phyloP scores from a whole-genome alignment of 371 early-diverging fungal species.

The Syncephalastrum racemosum region DNA sequence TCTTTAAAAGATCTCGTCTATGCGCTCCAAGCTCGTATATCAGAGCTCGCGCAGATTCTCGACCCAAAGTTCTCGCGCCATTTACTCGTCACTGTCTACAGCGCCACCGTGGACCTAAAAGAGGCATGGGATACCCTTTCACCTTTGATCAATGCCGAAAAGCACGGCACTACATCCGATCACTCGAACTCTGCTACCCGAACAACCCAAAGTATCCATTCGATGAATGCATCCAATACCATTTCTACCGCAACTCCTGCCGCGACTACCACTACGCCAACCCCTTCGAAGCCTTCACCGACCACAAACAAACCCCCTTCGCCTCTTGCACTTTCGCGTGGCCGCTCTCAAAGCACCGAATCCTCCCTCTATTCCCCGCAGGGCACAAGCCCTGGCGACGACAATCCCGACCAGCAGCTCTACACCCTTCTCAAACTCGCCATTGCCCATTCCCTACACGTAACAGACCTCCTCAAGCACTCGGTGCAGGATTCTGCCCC shows the following conservation, averaged over 20 bases:
- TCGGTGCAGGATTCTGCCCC: slow-evolving; percentile 29
- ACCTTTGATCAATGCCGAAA: slow-evolving; percentile 5
- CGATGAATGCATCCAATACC: neutral
- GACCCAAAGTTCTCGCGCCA: slow-evolving; percentile 50
- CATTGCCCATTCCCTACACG: slow-evolving; percentile 36
- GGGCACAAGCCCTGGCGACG: slow-evolving; percentile 10
- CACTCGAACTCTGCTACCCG: neutral
- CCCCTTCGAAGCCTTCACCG: too few relatives aligned
- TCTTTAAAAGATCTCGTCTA: slow-evolving; percentile 29
- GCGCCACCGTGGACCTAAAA: slow-evolving; percentile 53
- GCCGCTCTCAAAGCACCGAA: slow-evolving; percentile 11
- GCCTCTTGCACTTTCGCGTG: neutral
- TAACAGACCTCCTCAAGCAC: slow-evolving; percentile 26
- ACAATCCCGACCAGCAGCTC: slow-evolving; percentile 24
- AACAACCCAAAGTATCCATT: neutral
- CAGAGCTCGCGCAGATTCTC: slow-evolving; percentile 26
- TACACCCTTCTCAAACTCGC: slow-evolving; percentile 37
- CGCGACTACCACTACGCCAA: neutral
- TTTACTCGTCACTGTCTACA: slow-evolving; percentile 45
- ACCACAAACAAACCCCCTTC: neutral
- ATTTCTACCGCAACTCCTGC: slow-evolving; percentile 10
- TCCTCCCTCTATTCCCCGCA: too few relatives aligned
- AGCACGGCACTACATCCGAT: slow-evolving; percentile 7
- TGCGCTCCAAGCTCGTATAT: slow-evolving; percentile 22
- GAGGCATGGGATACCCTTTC: slow-evolving; percentile 47